Evolutionary conservation across 257 asterid genomes (phyloP).

Genomic region (Gardenia jasminoides): DNA sequence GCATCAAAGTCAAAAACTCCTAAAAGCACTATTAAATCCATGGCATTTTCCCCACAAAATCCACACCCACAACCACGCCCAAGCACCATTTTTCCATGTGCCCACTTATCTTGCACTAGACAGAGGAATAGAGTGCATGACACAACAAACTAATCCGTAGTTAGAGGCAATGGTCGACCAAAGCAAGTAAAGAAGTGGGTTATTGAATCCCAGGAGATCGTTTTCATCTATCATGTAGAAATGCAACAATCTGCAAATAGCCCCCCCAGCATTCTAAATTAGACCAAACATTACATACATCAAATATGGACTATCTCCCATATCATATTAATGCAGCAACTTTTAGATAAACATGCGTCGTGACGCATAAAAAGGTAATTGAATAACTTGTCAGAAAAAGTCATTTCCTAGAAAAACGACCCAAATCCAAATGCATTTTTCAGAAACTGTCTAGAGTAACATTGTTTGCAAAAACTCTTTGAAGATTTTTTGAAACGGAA

Average conservation of each 20-base stretch:
- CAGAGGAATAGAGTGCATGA: not conserved
- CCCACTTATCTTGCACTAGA: not conserved
- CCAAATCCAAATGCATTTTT: no score
- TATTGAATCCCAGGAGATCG: not conserved
- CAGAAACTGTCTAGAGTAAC: no score
- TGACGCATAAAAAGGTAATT: no score
- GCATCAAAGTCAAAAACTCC: not conserved
- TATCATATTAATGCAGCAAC: not conserved
- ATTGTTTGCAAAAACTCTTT: no score
- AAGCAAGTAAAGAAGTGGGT: not conserved
- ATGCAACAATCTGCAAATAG: not conserved
- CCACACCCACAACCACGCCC: not conserved
- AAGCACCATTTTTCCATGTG: not conserved
- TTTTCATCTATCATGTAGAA: not conserved
- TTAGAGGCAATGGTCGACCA: no score
- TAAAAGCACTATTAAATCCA: not conserved
- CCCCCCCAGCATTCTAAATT: not conserved
- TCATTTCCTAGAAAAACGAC: no score
- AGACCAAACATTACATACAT: no score
- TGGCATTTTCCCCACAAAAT: not conserved
- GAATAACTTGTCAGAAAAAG: no score
- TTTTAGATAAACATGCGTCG: no score
- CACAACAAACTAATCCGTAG: not conserved
- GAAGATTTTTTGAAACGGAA: no score
- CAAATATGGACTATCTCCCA: not conserved